Base-by-base conservation (phyloP, 106 monocot genomes). In the Acorus calamus region DNA sequence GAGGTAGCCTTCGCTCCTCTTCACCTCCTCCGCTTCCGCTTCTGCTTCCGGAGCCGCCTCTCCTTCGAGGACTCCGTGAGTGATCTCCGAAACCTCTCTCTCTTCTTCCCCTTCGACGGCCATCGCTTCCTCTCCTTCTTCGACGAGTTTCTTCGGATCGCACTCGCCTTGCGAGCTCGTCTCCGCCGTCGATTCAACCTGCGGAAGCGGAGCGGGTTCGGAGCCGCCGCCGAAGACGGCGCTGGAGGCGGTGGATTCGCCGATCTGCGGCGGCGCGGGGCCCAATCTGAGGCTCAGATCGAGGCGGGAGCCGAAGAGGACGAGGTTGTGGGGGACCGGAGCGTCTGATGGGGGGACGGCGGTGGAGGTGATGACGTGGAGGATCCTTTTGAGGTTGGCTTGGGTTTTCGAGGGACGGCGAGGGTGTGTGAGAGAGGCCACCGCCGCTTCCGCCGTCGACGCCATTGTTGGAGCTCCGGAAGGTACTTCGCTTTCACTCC, bases 201-300 rank as follows among this genome's bases (percentile, higher is more conserved):
- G 6, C 8, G 52, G 4, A 12, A 28, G 11, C 28, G 12, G 52
- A 43, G 11, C 52, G 28, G 60, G 14, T 60, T 52, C 46, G 3
- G 43, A 14, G 7, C 12, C 53, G 4, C 3, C 48, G 9, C 3
- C 28, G 52, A 61, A 51, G 3, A 7, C 11, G 10, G 62, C 47
- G 4, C 55, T 61, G 53, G 55, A n/a, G 10, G 0, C 71, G 8
- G 8, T 56, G 11, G 8, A 2, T 4, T 44, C 10, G 2, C 51
- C 57, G 61, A 68, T 68, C 11, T 67, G 67, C 4, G 3, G 7
- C 7, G 44, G n/a, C 11, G 28, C 28, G 28, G 12, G 47, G 14
- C 66, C 68, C 13, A 68, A 52, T 47, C 62, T 49, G 46, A 72
- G 73, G 53, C 44, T 57, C 46, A 73, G 68, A 78, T 78, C 72